These are phyloP conservation scores for Coemansia sp. DNA, from an alignment of 192 early-diverging fungal genomes.

Conservation along the genomic window DNA sequence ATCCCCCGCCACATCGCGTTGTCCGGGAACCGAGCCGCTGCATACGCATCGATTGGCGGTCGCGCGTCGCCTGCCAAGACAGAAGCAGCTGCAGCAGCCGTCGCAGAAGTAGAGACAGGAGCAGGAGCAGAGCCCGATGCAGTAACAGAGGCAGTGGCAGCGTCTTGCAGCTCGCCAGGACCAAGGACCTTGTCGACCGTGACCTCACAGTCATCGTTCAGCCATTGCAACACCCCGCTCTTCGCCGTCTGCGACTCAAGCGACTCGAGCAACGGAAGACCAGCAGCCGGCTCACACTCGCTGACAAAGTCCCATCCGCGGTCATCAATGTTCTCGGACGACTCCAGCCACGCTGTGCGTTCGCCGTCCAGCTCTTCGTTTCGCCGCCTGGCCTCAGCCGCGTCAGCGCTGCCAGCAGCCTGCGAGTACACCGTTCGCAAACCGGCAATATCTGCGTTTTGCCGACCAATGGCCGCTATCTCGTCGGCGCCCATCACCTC, in stretches of 20 bases:
- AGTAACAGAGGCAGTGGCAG: neutral
- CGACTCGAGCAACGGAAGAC: constrained; percentile 33
- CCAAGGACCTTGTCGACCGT: constrained; percentile 15
- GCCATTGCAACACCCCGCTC: constrained; percentile 44
- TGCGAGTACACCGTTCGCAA: constrained; percentile 29
- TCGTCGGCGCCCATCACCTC: constrained; percentile 17
- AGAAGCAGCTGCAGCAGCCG: neutral
- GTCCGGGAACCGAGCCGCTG: constrained; percentile 43
- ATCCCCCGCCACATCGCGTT: constrained; percentile 51
- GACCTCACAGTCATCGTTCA: constrained; percentile 52
- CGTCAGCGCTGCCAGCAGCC: constrained; percentile 18
- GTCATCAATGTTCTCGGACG: constrained; percentile 15
- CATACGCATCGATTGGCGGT: constrained; percentile 44
- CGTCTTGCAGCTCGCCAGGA: neutral
- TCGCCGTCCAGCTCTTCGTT: constrained; percentile 43
- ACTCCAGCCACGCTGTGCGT: constrained; percentile 33
- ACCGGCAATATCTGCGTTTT: constrained; percentile 20
- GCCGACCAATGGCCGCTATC: constrained; percentile 19
- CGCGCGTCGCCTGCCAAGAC: neutral
- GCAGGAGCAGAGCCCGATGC: too few species aligned
- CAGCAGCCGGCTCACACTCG: constrained; percentile 40
- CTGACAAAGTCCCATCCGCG: constrained; percentile 33
- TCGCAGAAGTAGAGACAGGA: neutral
- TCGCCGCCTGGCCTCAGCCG: constrained; percentile 29
- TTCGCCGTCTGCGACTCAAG: constrained; percentile 26